Percentiles rank a stretch among this genome's conserved stretches.
Evolutionary conservation across 495 filamentous ascomycete species (phyloP).

Genomic region (Melanomma pulvis-pyrius): DNA sequence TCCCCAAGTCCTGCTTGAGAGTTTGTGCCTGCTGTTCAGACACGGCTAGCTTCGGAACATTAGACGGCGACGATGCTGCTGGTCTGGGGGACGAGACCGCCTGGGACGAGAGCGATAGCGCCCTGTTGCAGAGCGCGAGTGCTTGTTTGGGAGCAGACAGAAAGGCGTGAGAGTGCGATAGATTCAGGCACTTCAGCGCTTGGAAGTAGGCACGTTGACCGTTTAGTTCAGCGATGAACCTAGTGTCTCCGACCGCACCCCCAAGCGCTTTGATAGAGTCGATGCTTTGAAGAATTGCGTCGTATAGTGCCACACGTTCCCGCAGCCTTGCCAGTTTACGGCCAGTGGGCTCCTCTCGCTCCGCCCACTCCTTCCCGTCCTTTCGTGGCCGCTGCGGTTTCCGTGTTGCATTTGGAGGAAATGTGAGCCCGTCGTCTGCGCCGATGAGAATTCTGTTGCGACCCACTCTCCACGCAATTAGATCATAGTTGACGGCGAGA

Average conservation of each 20-base stretch:
- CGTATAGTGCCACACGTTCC: conserved; percentile 90
- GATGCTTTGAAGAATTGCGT: conserved; percentile 85
- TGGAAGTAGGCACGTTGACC: conserved; percentile 82
- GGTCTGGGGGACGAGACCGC: conserved; percentile 37
- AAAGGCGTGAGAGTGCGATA: conserved; percentile 82
- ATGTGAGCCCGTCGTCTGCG: conserved; percentile 68
- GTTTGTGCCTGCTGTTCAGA: conserved; percentile 56
- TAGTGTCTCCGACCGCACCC: conserved; percentile 84
- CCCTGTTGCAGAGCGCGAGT: conserved; percentile 77
- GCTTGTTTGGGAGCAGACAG: conserved; percentile 74
- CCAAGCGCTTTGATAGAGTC: conserved; percentile 88
- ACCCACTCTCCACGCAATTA: conserved; percentile 93
- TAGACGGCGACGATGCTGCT: conserved; percentile 1
- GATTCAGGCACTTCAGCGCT: conserved; percentile 83
- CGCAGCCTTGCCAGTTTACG: conserved; percentile 77
- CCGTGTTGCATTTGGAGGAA: conserved; percentile 51
- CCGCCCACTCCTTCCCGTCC: conserved; percentile 57
- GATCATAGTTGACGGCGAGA: conserved; percentile 87
- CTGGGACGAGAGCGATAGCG: conserved; percentile 57
- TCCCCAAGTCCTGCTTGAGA: conserved; percentile 63
- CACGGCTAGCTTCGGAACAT: conserved; percentile 64
- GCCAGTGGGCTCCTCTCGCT: conserved; percentile 57
- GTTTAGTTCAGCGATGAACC: conserved; percentile 73
- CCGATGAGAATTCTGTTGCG: conserved; percentile 88
- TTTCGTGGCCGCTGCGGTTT: conserved; percentile 54